Evolutionary conservation across 2,329 filamentous ascomycete genomes (phyloP), one percentile per base, ranked within the genome.

Genomic region (Apiospora rasikravindrae): DNA sequence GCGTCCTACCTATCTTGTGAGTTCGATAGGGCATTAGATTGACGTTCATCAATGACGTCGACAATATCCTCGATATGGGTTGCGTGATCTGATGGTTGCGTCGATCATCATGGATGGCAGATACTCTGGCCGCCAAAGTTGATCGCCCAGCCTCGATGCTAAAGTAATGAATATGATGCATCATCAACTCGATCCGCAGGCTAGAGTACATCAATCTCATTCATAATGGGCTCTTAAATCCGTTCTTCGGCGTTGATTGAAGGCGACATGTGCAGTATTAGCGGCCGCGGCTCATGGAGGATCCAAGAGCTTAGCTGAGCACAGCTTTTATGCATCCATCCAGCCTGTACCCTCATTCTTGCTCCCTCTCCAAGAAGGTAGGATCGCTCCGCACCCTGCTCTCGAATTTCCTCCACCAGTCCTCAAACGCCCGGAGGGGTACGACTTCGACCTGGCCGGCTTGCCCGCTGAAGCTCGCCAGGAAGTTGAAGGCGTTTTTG

Each of bases 391-490:
- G 92, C 51, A 99, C 89, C 79, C 91, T 92, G 73, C 90, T 89
- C 85, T 99, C 96, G 84, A 99, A 99, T 83, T 98, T 98, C 73
- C 87, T 89, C 96, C 97, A 99, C 96, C 97, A 99, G 72, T 97
- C 94, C 83, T 97, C 93, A 81, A 99, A 99, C 6, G 93, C 94
- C 83, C 94, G 96, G 75, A 99, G 83, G n/a, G 96, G 95, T 33
- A 99, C 94, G 16, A 97, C 93, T 81, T 98, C 96, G 66, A 93
- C 89, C 0, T 93, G 93, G 1, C 86, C 88, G 37, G 85, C 86
- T 71, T 88, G 88, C 49, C 90, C 90, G 73, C 92, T 94, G 85
- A 97, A 98, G 77, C 94, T 93, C 4, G 96, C 91, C 72, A 99
- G 86, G 81, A 98, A 98, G 83, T 99, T 98, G 83, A 98, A 99